Evolutionary conservation across 2,329 filamentous ascomycete genomes (phyloP), one percentile per base, ranked within the genome.

Genomic region (Cladophialophora exuberans): DNA sequence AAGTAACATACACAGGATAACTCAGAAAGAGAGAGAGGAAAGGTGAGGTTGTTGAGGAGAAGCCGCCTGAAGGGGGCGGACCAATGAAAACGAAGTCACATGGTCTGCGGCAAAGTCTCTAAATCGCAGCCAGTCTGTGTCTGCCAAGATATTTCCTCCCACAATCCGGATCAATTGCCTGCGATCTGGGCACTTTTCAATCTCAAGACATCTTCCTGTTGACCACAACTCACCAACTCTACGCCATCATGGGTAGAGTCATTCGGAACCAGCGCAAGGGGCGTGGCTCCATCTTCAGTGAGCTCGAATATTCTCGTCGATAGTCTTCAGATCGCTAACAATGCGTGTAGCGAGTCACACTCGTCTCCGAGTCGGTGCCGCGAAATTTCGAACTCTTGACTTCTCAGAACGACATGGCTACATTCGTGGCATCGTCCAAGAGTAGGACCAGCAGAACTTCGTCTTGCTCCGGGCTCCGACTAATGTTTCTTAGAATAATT

Each of bases 371-470:
- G 97, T 97, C 86, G 85, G 87, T 64, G 89, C 90, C 65, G 90
- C 93, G 89, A 96, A 82, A 42, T 97, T 99, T 88, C 85, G 94
- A 79, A 90, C 85, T 70, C 89, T 97, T 85, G 94, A 99, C 78
- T 99, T 84, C 78, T 86, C 91, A 76, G 92, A 97, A 83, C 86
- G 90, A 76, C 93, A 97, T 85, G 94, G 94, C 11, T 99, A 99
- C 83, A 82, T 96, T 74, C 90, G 94, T 70, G 94, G 94, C 80
- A 85, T 97, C 66, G 92, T 42, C 13, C 39, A 42, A 42, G 39
- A 42, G 28, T 31, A 31, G 28, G 28, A 6, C 13, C 7, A 13
- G 28, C 28, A 31, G 28, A n/a, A n/a, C n/a, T n/a, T n/a, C n/a
- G 28, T 31, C 28, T 31, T 7, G 6, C 13, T 6, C 13, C 13